Conservation (phyloP, 345 rosid species). For the Erodium maritimum region DNA sequence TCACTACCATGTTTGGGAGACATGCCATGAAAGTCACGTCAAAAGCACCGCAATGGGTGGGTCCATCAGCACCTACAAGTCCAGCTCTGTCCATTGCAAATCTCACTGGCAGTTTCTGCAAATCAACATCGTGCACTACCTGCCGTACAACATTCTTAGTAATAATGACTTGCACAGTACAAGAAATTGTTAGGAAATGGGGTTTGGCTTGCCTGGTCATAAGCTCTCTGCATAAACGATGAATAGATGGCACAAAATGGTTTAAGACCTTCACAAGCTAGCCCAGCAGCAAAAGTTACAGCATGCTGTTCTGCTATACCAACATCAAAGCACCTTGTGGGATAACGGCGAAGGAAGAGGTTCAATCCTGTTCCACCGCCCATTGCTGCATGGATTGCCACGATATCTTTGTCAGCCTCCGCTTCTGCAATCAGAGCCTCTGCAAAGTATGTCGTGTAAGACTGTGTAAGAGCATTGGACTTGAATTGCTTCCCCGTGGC, state of each 20-base stretch:
- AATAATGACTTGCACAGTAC: not conserved
- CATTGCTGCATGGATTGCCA: slow-evolving; percentile 99
- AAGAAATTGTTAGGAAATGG: too few species aligned
- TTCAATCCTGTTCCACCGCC: slow-evolving; percentile 98
- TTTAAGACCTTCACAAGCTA: slow-evolving; percentile 90
- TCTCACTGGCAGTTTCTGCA: slow-evolving; percentile 92
- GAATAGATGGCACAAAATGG: slow-evolving; percentile 95
- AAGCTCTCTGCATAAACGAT: slow-evolving; percentile 93
- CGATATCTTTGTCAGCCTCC: slow-evolving; percentile 64
- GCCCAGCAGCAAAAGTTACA: slow-evolving; percentile 95
- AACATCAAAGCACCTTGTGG: slow-evolving; percentile 80
- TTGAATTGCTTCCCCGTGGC: slow-evolving; percentile 97
- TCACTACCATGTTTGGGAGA: slow-evolving; percentile 96
- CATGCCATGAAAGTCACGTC: slow-evolving; percentile 97
- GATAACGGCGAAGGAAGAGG: slow-evolving; percentile 78
- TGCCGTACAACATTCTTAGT: slow-evolving; percentile 10
- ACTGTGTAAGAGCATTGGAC: slow-evolving; percentile 42
- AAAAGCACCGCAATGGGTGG: slow-evolving; percentile 93
- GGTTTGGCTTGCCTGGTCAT: slow-evolving; percentile 68
- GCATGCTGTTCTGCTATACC: slow-evolving; percentile 99
- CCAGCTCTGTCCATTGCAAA: slow-evolving; percentile 99
- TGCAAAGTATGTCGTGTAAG: slow-evolving; percentile 85
- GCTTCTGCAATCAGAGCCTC: slow-evolving; percentile 96
- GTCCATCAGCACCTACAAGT: slow-evolving; percentile 96
- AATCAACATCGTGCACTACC: slow-evolving; percentile 95